Base-by-base conservation (phyloP, 2,329 filamentous ascomycete species). In the Aureobasidium musti region DNA sequence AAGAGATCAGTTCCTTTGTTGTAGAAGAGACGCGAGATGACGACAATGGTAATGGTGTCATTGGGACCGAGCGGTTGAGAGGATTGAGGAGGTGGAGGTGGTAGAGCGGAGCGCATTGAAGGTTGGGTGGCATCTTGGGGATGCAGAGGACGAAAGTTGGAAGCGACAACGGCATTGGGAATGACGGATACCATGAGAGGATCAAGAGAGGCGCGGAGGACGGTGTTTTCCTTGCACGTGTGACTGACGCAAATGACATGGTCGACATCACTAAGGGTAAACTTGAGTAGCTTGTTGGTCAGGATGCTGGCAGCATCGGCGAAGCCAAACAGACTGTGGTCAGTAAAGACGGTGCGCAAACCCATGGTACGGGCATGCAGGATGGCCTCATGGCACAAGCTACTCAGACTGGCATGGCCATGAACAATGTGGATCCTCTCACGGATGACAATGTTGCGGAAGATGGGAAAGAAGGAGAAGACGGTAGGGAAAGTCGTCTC, bases 191-290 rank as follows among this genome's bases (percentile, higher is more conserved):
- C 95, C 89, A 97, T 97, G 28, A 97, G 82, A 1, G 95, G 96
- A 74, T 99, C 96, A 1, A 99, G 85, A 0, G 94, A 97, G 4
- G 95, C 95, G 73, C 95, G 86, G 11, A 99, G 85, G 7, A 98
- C 95, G 0, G 95, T 99, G 74, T 99, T 99, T 77, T 99, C 95
- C 77, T 99, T 99, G 81, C 92, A 96, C 45, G 95, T 99, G 82
- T 99, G 93, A 79, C 92, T 97, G 73, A 99, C 95, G 74, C 95
- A 99, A 54, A 99, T 96, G 69, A 96, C 93, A 83, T 99, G 95
- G 75, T 98, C 95, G 17, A 99, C 93, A 75, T 99, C 95, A 76
- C 94, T 98, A 70, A 99, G 77, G 0, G 88, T 94, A 74, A 99
- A 99, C 77, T 99, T 99, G 66, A 99, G 84, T 45, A 99, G 82